A percentile compares a stretch with the other conserved stretches of the same genome.
phyloP scores from a whole-genome alignment of 2,329 filamentous ascomycete species.

The Coniella lustricola region DNA sequence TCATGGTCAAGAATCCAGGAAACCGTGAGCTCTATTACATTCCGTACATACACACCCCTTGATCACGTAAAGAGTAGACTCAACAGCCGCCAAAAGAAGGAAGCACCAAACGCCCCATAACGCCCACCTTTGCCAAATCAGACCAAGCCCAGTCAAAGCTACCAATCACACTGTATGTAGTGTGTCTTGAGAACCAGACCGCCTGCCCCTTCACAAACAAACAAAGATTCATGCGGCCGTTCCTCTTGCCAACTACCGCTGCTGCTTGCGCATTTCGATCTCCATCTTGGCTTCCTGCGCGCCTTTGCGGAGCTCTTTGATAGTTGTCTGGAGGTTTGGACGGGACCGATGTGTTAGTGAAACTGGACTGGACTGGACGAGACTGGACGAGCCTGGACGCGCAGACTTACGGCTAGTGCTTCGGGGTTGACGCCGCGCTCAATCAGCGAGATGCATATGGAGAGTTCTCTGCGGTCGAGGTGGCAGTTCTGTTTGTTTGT shows the following conservation, averaged over 20 bases:
- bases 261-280: conserved; percentile 22
- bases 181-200: neutral
- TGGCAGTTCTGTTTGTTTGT: conserved; percentile 74
- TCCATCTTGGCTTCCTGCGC: conserved; percentile 43
- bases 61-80: too few relatives aligned
- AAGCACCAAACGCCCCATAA: too few relatives aligned
- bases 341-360: too few relatives aligned
- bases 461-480: conserved; percentile 82
- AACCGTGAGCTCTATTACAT: too few relatives aligned
- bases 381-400: too few relatives aligned
- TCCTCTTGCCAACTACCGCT: neutral
- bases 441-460: conserved; percentile 92
- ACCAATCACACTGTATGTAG: too few relatives aligned
- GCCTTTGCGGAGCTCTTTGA: conserved; percentile 53
- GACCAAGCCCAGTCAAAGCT: too few relatives aligned
- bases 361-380: too few relatives aligned
- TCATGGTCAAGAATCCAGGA: too few relatives aligned
- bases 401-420: conserved; percentile 72
- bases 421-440: conserved; percentile 97
- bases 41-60: too few relatives aligned
- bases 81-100: too few relatives aligned
- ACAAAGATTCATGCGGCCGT: neutral
- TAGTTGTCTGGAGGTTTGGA: conserved; percentile 42
- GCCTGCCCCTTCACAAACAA: neutral
- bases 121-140: too few relatives aligned